Percentiles rank a stretch among this genome's conserved stretches.
phyloP scores from a whole-genome alignment of 768 basidiomycete genomes.

The Tephrocybe sp. region DNA sequence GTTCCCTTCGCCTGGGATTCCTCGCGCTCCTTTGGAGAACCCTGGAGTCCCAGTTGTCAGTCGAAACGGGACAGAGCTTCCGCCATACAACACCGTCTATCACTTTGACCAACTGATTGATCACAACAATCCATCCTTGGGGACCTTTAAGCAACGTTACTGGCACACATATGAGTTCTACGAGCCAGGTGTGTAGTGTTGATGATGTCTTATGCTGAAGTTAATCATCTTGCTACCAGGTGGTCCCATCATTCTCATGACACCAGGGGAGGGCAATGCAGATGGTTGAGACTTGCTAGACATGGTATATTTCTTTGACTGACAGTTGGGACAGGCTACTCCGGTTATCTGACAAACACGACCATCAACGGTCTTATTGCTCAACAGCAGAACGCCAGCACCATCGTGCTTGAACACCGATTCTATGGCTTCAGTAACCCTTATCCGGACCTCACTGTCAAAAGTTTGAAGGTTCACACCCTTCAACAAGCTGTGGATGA shows the following conservation, averaged over 20 bases:
- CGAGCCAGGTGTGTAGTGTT: constrained; percentile 40
- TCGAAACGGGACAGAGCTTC: constrained; percentile 41
- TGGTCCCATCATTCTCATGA: constrained; percentile 61
- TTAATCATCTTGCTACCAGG: constrained; percentile 28
- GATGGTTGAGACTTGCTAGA: constrained; percentile 30
- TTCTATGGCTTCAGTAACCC: constrained; percentile 80
- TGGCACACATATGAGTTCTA: constrained; percentile 73
- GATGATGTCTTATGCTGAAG: background rate
- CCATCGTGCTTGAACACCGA: constrained; percentile 67
- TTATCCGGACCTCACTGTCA: constrained; percentile 51
- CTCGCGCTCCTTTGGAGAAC: constrained; percentile 26
- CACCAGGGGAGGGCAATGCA: constrained; percentile 65
- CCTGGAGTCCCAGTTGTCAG: constrained; percentile 36
- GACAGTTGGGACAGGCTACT: constrained; percentile 31
- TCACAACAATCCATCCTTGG: constrained; percentile 52
- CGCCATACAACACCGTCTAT: constrained; percentile 46
- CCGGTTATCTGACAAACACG: constrained; percentile 58
- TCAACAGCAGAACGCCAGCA: constrained; percentile 61
- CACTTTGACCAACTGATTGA: constrained; percentile 58
- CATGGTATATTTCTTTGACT: constrained; percentile 1
- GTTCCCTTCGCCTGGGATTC: constrained; percentile 35
- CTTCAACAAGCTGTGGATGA: constrained; percentile 77
- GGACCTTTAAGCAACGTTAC: constrained; percentile 76
- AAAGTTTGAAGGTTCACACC: constrained; percentile 58
- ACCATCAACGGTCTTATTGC: constrained; percentile 64